phyloP scores from a whole-genome alignment of 2,329 filamentous ascomycete species.

The Ceratocystis colombiana region DNA sequence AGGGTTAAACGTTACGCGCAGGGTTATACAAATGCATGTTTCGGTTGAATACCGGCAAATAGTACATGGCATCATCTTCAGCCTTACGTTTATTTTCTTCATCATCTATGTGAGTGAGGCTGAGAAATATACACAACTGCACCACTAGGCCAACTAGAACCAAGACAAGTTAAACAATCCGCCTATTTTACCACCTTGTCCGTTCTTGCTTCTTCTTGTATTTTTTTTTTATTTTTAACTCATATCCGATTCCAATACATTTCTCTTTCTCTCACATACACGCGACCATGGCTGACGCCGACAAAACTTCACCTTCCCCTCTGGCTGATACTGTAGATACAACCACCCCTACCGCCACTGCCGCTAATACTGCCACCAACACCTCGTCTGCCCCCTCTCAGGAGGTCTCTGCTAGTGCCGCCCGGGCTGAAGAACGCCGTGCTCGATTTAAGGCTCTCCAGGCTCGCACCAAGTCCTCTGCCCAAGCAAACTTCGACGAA shows the following conservation, averaged over 20 bases:
- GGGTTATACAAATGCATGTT: too few relatives aligned
- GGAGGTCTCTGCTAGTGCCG: constrained; percentile 29
- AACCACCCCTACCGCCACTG: constrained; percentile 20
- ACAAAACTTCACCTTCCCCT: constrained; percentile 1
- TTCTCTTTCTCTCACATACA: not conserved
- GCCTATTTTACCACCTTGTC: too few relatives aligned
- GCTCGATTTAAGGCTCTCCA: constrained; percentile 82
- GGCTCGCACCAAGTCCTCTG: constrained; percentile 63
- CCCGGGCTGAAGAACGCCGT: constrained; percentile 54
- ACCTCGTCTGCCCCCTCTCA: constrained; percentile 22
- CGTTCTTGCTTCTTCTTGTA: not conserved
- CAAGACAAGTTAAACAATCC: too few relatives aligned
- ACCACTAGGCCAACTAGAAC: too few relatives aligned
- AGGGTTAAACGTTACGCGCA: too few relatives aligned
- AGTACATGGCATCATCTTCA: too few relatives aligned
- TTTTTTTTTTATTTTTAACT: too few relatives aligned
- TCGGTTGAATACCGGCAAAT: too few relatives aligned
- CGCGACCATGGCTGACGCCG: constrained; percentile 24
- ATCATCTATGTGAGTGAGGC: too few relatives aligned
- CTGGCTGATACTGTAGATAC: not conserved
- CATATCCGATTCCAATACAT: not conserved
- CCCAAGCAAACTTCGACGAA: constrained; percentile 69
- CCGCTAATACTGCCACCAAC: constrained; percentile 5
- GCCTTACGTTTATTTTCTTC: too few relatives aligned
- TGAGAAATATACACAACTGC: too few relatives aligned